phyloP scores from a whole-genome alignment of 2,329 filamentous ascomycete species.

The Fusarium chuoi region DNA sequence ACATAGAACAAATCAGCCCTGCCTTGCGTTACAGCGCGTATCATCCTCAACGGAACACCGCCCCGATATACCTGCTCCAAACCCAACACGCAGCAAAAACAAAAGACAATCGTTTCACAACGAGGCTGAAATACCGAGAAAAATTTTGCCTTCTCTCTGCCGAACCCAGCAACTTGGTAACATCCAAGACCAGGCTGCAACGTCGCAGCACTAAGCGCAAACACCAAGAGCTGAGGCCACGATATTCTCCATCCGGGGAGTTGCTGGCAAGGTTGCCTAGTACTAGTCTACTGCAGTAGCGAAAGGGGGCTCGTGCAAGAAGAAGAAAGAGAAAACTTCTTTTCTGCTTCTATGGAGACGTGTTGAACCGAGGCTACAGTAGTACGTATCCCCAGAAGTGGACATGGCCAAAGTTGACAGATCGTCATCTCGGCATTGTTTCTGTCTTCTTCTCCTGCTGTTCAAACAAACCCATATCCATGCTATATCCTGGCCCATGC shows the following conservation, averaged over 20 bases:
- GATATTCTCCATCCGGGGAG: slow-evolving; percentile 15
- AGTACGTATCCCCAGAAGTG: slow-evolving; percentile 1
- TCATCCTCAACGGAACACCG: slow-evolving; percentile 1
- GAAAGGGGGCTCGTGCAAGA: background rate
- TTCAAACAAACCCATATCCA: background rate
- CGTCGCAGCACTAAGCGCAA: slow-evolving; percentile 18
- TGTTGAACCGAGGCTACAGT: background rate
- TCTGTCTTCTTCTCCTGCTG: slow-evolving; percentile 1
- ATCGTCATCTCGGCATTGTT: slow-evolving; percentile 19
- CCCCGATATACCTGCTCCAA: background rate
- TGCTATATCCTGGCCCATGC: background rate
- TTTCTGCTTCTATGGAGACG: background rate
- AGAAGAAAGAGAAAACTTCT: slow-evolving; percentile 5
- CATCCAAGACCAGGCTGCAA: slow-evolving; percentile 15
- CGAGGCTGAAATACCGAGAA: slow-evolving; percentile 20
- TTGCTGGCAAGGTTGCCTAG: background rate
- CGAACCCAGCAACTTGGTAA: slow-evolving; percentile 31
- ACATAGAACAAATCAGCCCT: slow-evolving; percentile 1
- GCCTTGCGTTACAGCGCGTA: background rate
- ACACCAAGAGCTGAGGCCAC: slow-evolving; percentile 4
- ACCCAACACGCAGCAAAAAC: background rate
- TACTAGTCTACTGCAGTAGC: background rate
- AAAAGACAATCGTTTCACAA: slow-evolving; percentile 3
- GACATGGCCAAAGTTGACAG: background rate
- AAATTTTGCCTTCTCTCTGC: background rate